A percentile compares a stretch with the other conserved stretches of the same genome.
Conservation (phyloP, 2,329 filamentous ascomycete species). For the Exophiala aquamarina region DNA sequence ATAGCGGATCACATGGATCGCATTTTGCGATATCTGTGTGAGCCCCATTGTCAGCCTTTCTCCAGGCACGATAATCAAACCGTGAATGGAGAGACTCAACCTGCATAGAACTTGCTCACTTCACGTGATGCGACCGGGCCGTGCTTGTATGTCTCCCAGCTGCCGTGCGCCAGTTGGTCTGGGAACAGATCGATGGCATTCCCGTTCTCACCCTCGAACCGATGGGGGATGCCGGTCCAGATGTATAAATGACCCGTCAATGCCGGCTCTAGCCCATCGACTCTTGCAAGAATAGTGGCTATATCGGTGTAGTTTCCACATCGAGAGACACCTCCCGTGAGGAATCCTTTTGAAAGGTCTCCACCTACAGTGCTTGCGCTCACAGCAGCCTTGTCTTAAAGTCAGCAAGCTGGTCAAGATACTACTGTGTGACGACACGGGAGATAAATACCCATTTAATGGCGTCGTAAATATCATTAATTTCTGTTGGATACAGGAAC, state of each 20-base stretch:
- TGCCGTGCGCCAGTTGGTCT: conserved; percentile 8
- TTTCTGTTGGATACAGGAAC: conserved; percentile 18
- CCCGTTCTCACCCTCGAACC: conserved; percentile 3
- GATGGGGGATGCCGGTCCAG: conserved; percentile 16
- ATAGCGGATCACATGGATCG: background rate
- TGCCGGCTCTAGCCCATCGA: conserved; percentile 11
- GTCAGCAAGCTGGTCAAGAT: too few species aligned
- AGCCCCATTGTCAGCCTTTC: conserved; percentile 1
- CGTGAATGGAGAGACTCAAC: background rate
- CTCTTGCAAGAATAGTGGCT: conserved; percentile 12
- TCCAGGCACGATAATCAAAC: too few species aligned
- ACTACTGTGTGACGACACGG: too few species aligned
- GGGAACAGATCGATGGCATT: conserved; percentile 6
- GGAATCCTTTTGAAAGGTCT: conserved; percentile 18
- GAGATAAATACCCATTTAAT: conserved; percentile 36
- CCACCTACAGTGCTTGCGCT: conserved; percentile 11
- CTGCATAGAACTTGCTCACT: conserved; percentile 11
- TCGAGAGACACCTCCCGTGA: conserved; percentile 11
- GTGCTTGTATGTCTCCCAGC: conserved; percentile 16
- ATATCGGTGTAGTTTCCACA: conserved; percentile 11
- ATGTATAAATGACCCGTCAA: conserved; percentile 16
- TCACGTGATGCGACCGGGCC: conserved; percentile 11
- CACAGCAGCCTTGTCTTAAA: conserved; percentile 10
- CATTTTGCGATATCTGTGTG: conserved; percentile 8
- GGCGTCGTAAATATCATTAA: conserved; percentile 31